Conservation (phyloP, 306 rosid genomes). For the Dryas alaskensis region DNA sequence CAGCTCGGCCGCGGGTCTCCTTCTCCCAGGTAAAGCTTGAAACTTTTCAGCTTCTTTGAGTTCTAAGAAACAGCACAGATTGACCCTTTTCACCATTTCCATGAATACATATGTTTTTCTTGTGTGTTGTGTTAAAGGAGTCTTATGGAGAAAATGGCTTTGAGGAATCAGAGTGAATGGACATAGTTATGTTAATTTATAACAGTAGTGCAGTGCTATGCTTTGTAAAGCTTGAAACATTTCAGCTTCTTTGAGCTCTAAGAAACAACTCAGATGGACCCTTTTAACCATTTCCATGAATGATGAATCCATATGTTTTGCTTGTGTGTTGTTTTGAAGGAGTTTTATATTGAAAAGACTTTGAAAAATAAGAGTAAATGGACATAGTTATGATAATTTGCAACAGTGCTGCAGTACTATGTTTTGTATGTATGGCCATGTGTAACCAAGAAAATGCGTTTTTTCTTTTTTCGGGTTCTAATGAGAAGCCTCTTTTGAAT, state of each 20-base stretch:
- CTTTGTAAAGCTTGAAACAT: slow-evolving; percentile 20
- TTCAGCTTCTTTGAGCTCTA: not conserved
- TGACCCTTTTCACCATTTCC: slow-evolving; percentile 4
- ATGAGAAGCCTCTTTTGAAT: not conserved
- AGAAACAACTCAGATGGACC: not conserved
- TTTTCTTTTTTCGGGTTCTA: not conserved
- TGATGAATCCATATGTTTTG: not conserved
- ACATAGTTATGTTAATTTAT: not conserved
- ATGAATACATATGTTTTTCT: not conserved
- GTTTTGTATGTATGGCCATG: not conserved
- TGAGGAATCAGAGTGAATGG: not conserved
- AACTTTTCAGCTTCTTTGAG: not conserved
- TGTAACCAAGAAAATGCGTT: not conserved
- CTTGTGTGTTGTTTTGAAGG: not conserved
- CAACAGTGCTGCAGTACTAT: not conserved
- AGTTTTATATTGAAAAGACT: no score
- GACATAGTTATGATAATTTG: not conserved
- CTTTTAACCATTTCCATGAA: not conserved
- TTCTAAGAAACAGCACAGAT: not conserved
- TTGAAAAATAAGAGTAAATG: not conserved
- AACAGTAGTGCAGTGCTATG: not conserved
- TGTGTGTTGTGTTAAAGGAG: not conserved
- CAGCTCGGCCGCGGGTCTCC: slow-evolving; percentile 78
- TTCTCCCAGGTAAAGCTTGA: slow-evolving; percentile 42
- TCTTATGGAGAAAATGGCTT: not conserved